These are phyloP conservation scores for Fusarium sp. DNA, from an alignment of 2,329 filamentous ascomycete genomes.

Conservation along the genomic window DNA sequence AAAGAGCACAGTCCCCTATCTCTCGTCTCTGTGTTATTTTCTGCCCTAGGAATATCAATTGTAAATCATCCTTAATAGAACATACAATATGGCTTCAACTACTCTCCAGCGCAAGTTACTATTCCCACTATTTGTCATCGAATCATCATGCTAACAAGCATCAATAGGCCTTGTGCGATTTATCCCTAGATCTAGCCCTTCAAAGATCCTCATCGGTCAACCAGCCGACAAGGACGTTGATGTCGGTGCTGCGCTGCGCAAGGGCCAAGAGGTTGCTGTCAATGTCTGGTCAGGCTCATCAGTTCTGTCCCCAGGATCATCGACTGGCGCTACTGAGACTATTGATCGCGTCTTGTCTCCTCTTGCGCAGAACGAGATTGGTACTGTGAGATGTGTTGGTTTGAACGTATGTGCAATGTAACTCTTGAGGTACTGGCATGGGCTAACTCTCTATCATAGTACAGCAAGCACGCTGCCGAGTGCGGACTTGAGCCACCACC, in stretches of 20 bases:
- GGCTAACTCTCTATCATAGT: constrained; percentile 41
- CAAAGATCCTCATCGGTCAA: constrained; percentile 66
- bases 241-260: constrained; percentile 67
- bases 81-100: constrained; percentile 35
- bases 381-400: constrained; percentile 69
- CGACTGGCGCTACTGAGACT: constrained; percentile 59
- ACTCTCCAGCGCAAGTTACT: constrained; percentile 39
- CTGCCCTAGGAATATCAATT: background rate
- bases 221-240: constrained; percentile 64
- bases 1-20: constrained; percentile 18
- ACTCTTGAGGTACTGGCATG: no score
- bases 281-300: constrained; percentile 69
- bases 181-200: constrained; percentile 61
- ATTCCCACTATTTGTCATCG: background rate
- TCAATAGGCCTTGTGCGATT: constrained; percentile 69
- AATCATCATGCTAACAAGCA: background rate
- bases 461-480: constrained; percentile 57
- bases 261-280: constrained; percentile 67
- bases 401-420: constrained; percentile 58
- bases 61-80: background rate
- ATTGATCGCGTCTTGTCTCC: constrained; percentile 62
- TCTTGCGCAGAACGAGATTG: constrained; percentile 54
- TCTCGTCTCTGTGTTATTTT: background rate
- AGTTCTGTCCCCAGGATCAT: constrained; percentile 64
- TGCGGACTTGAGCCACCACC: constrained; percentile 63